A percentile compares a stretch with the other conserved stretches of the same genome.
Evolutionary conservation across 2,329 filamentous ascomycete species (phyloP).

Genomic region (Fusarium domesticum): DNA sequence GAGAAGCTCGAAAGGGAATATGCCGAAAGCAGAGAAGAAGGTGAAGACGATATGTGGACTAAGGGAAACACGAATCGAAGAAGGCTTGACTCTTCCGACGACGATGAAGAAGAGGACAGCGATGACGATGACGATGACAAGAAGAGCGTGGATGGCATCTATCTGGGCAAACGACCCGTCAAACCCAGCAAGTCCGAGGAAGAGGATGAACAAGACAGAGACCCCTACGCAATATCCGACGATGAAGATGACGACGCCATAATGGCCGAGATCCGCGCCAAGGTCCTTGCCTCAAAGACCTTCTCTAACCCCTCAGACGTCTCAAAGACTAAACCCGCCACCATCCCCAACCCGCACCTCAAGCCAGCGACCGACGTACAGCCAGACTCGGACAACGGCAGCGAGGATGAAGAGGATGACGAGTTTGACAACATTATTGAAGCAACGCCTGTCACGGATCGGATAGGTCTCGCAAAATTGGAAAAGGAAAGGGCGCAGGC

Average conservation of each 20-base stretch:
- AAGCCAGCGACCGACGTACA: conserved; percentile 64
- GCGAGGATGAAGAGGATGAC: conserved; percentile 61
- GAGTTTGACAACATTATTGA: conserved; percentile 93
- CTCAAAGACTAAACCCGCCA: conserved; percentile 57
- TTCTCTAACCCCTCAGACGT: conserved; percentile 55
- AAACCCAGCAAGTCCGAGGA: conserved; percentile 31
- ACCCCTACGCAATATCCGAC: conserved; percentile 75
- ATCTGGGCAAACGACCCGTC: conserved; percentile 53
- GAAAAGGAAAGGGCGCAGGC: conserved; percentile 53
- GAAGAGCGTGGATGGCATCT: conserved; percentile 55
- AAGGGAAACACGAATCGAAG: conserved; percentile 81
- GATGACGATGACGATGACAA: conserved; percentile 47
- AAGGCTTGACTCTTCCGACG: conserved; percentile 52
- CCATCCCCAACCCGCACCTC: conserved; percentile 57
- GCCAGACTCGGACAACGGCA: conserved; percentile 66
- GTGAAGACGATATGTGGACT: conserved; percentile 79
- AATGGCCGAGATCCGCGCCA: conserved; percentile 88
- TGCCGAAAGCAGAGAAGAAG: conserved; percentile 68
- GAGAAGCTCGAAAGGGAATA: conserved; percentile 88
- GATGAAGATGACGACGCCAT: conserved; percentile 76
- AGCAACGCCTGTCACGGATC: conserved; percentile 84
- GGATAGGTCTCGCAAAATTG: conserved; percentile 62
- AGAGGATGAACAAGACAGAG: conserved; percentile 50
- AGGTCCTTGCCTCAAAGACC: conserved; percentile 86
- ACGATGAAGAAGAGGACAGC: conserved; percentile 50